Evolutionary conservation across 345 rosid species (phyloP), one percentile per base, ranked within the genome.

Genomic region (Psidium friedrichsthalianum): DNA sequence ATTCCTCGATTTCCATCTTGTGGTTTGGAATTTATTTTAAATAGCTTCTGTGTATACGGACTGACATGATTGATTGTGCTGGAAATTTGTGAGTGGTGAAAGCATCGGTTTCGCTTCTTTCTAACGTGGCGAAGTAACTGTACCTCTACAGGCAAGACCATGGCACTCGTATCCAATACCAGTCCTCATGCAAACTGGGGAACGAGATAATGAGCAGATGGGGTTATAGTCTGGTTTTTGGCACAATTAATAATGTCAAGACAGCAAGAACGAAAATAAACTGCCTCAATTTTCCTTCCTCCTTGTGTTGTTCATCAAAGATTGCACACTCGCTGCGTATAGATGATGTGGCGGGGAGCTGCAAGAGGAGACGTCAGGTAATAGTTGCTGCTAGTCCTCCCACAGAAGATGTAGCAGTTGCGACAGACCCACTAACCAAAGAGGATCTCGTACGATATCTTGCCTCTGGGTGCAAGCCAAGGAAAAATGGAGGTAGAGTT

Each of bases 361-460:
- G 56, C 47, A 90, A 84, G 87, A 92, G 98, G 92, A 92, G 93
- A 64, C 74, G 87, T 86, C 86, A 52, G 29, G 44, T 90, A 85
- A 88, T 92, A 88, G 98, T 96, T 88, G 96, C 96, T 56, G 98
- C 98, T 8, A 97, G 99, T 82, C 98, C 98, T 89, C 99, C 99
- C 2, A 96, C 95, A 5, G 99, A 96, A 84, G 98, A 96, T 83
- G 95, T 94, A 54, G 94, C 89, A 18, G 88, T 94, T 87, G 92
- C 89, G 25, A 83, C 94, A 4, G 98, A 94, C 83, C 99, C 99
- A n/a, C 90, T 97, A 55, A 96, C 96, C 2, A 95, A 93, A 85
- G 98, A 95, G 90, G 99, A 97, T 92, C 98, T 97, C 82, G 91
- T 97, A 11, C 92, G 87, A 49, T 96, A 96, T 87, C 98, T 97